Conservation (phyloP, 176 grass and related monocot species). For the Metroxylon sagu region DNA sequence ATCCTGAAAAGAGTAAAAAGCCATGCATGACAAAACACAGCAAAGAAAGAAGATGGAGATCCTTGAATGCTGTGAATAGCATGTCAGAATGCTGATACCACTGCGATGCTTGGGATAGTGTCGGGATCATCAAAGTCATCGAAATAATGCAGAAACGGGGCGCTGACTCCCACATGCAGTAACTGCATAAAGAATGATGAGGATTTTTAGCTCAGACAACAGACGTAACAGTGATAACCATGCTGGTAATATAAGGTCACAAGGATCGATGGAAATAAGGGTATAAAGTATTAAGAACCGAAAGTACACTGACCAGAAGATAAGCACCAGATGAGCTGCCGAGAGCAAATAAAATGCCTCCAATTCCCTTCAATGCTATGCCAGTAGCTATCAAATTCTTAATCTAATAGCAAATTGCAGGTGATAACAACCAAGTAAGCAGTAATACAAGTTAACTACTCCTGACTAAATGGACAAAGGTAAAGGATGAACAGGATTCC, state of each 20-base stretch:
- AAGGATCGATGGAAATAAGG: too few species aligned
- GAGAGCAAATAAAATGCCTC: slow-evolving; percentile 8
- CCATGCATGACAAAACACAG: too few species aligned
- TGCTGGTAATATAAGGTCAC: too few species aligned
- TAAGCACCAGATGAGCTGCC: slow-evolving; percentile 4
- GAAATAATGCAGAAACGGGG: slow-evolving; percentile 5
- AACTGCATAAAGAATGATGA: not conserved
- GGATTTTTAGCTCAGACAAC: too few species aligned
- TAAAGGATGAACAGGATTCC: not conserved
- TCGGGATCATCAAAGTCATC: not conserved
- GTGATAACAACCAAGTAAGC: too few species aligned
- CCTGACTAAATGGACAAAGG: not conserved
- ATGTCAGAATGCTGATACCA: not conserved
- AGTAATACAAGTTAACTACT: not conserved
- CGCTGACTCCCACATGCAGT: slow-evolving; percentile 6
- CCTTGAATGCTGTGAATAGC: too few species aligned
- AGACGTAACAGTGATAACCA: too few species aligned
- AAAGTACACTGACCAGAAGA: not conserved
- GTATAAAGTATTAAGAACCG: too few species aligned
- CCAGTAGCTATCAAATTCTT: slow-evolving; percentile 10
- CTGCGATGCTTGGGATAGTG: not conserved
- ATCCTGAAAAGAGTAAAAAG: too few species aligned
- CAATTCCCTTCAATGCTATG: slow-evolving; percentile 6
- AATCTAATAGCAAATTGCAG: slow-evolving; percentile 4
- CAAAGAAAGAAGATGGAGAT: too few species aligned